Percentiles rank a stretch among this genome's conserved stretches.
Evolutionary conservation across 345 rosid genomes (phyloP).

Genomic region (Raphanus sativus): DNA sequence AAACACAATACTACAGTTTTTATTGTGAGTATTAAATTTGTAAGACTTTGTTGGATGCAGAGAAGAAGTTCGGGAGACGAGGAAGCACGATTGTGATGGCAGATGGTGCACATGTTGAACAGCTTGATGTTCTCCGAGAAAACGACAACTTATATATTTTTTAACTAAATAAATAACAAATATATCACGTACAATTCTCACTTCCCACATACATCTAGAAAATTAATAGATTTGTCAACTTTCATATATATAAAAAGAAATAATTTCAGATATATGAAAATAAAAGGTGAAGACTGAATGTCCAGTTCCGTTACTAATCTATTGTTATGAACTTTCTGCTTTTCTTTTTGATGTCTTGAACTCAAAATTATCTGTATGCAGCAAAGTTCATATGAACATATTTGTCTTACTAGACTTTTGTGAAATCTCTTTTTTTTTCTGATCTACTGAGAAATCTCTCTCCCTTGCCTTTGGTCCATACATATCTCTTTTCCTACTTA

Average conservation of each 20-base stretch:
- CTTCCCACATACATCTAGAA: not conserved
- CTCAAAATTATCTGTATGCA: not conserved
- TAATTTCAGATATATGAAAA: not conserved
- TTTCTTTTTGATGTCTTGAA: not conserved
- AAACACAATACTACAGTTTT: not conserved
- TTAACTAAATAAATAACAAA: conserved; percentile 16
- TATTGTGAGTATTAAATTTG: not conserved
- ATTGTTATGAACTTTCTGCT: not conserved
- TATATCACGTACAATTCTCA: not conserved
- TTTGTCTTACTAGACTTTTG: not conserved
- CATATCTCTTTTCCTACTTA: no score
- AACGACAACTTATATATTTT: conserved; percentile 72
- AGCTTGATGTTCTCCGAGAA: conserved; percentile 69
- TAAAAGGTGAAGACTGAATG: not conserved
- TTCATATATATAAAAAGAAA: not conserved
- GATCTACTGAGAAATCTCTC: no score
- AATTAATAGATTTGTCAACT: not conserved
- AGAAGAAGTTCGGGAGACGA: conserved; percentile 67
- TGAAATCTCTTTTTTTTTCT: no score
- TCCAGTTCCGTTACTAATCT: not conserved
- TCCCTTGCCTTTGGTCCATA: no score
- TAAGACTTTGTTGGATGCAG: conserved; percentile 45
- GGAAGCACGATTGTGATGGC: conserved; percentile 71
- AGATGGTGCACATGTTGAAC: conserved; percentile 83
- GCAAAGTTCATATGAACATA: not conserved